phyloP scores from a whole-genome alignment of 371 early-diverging fungal species.

The Nosema muscidifuracis region DNA sequence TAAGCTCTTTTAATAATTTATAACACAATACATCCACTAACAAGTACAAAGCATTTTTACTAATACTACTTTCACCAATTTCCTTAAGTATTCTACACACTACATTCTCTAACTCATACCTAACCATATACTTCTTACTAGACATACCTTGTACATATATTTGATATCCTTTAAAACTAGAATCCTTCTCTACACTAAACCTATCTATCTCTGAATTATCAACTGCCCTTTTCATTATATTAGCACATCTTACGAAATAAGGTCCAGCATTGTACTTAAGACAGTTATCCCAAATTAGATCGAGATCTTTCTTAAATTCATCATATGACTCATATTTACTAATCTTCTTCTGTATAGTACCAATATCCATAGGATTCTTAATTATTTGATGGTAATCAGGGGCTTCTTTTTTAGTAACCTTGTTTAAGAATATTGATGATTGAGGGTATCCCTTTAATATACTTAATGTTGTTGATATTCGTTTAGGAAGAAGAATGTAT shows the following conservation, averaged over 20 bases:
- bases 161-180: background rate
- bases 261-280: conserved; percentile 49
- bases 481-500: conserved; percentile 15
- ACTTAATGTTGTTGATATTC: conserved; percentile 19
- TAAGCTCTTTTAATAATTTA: background rate
- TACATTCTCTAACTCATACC: background rate
- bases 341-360: conserved; percentile 48
- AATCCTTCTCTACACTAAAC: background rate
- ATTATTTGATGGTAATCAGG: conserved; percentile 82
- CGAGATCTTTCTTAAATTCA: conserved; percentile 56
- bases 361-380: conserved; percentile 69
- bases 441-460: conserved; percentile 28
- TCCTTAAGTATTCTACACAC: conserved; percentile 3
- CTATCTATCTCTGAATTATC: conserved; percentile 11
- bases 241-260: conserved; percentile 42
- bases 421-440: conserved; percentile 38
- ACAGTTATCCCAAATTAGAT: conserved; percentile 56
- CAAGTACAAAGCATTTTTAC: background rate
- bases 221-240: conserved; percentile 22
- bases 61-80: background rate
- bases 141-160: background rate
- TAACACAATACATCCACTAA: background rate
- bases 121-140: background rate
- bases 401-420: conserved; percentile 46
- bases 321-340: conserved; percentile 42